phyloP scores from a whole-genome alignment of 768 basidiomycete genomes.

The Wakefieldia striispora region DNA sequence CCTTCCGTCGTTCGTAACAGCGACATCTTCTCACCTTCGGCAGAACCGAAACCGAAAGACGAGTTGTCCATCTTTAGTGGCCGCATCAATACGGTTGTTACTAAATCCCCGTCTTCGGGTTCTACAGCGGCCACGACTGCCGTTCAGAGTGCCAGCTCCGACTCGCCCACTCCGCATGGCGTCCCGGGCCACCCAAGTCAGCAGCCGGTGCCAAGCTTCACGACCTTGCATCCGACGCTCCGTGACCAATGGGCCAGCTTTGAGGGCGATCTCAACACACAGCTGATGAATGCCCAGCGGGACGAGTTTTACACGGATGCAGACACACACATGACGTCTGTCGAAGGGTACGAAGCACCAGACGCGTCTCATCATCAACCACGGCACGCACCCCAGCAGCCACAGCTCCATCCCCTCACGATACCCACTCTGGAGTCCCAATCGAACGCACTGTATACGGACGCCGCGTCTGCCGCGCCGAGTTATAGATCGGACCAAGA shows the following conservation, averaged over 20 bases:
- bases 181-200: slow-evolving; percentile 29
- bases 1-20: slow-evolving; percentile 41
- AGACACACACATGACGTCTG: slow-evolving; percentile 14
- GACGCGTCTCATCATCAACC: neutral
- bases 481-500: slow-evolving; percentile 8
- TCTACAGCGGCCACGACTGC: slow-evolving; percentile 15
- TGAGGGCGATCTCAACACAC: slow-evolving; percentile 50
- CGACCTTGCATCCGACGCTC: slow-evolving; percentile 53
- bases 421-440: slow-evolving; percentile 20
- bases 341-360: slow-evolving; percentile 4
- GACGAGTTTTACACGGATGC: slow-evolving; percentile 26
- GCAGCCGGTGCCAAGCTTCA: slow-evolving; percentile 35
- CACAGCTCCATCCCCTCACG: slow-evolving; percentile 22
- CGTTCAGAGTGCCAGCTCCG: neutral
- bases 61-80: slow-evolving; percentile 76
- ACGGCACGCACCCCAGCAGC: slow-evolving; percentile 14
- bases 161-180: neutral
- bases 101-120: slow-evolving; percentile 35
- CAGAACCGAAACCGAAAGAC: slow-evolving; percentile 49
- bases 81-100: slow-evolving; percentile 62
- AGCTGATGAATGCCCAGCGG: slow-evolving; percentile 39
- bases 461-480: neutral
- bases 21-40: slow-evolving; percentile 59
- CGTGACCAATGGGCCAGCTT: slow-evolving; percentile 56
- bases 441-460: slow-evolving; percentile 3